A percentile compares a stretch with the other conserved stretches of the same genome.
Conservation (phyloP, 805 yeast genomes). For the Yarrowia hollandica region DNA sequence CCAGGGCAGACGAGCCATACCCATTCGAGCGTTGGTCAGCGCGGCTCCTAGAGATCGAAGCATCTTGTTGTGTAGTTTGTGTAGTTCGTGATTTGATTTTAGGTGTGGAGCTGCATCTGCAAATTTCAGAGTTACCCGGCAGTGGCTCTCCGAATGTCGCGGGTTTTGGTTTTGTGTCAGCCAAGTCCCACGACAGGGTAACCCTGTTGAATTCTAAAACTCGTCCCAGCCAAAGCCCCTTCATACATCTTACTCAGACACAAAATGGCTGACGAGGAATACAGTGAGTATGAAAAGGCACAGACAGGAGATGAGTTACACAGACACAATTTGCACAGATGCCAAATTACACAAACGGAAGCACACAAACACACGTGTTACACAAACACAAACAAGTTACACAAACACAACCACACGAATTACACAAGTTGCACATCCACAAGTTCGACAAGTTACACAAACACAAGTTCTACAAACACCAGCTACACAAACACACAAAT, state of each 20-base stretch:
- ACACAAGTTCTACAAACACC: no score
- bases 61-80: slow-evolving; percentile 1
- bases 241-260: neutral
- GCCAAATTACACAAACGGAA: neutral
- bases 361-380: neutral
- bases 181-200: neutral
- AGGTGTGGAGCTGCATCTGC: neutral
- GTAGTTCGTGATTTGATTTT: neutral
- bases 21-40: slow-evolving; percentile 23
- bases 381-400: neutral
- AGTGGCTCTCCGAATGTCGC: no score
- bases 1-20: slow-evolving; percentile 28
- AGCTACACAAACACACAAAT: no score
- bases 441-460: no score
- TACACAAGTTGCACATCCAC: no score
- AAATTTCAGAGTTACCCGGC: slow-evolving; percentile 28
- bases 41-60: slow-evolving; percentile 26
- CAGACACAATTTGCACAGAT: neutral
- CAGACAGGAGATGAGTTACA: neutral
- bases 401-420: neutral
- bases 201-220: neutral
- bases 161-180: no score
- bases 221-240: neutral
- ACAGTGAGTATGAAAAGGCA: slow-evolving; percentile 28
- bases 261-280: slow-evolving; percentile 34